These are phyloP conservation scores for Citropsis articulata DNA, from an alignment of 345 rosid genomes.

Conservation along the genomic window DNA sequence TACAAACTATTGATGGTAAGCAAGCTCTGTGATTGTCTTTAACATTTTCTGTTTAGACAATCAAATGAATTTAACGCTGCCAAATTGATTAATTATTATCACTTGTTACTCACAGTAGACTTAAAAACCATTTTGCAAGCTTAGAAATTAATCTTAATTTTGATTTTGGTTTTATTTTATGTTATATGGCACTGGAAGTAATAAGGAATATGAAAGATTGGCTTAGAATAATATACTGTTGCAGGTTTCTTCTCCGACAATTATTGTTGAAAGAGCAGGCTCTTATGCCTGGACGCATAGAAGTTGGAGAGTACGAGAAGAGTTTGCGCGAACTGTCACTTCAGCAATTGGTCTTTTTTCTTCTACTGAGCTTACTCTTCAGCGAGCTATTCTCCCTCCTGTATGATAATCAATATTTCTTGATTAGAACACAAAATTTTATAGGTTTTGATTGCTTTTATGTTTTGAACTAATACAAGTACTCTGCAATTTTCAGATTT, in stretches of 20 bases:
- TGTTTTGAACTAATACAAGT: background rate
- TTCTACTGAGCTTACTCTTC: slow-evolving; percentile 94
- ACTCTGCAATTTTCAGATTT: slow-evolving; percentile 49
- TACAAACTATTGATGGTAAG: background rate
- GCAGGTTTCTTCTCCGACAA: slow-evolving; percentile 97
- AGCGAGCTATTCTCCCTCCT: slow-evolving; percentile 91
- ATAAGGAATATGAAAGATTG: background rate
- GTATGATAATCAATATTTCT: slow-evolving; percentile 39
- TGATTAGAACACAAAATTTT: background rate
- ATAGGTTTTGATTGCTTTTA: slow-evolving; percentile 5
- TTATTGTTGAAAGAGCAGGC: slow-evolving; percentile 96
- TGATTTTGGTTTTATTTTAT: background rate
- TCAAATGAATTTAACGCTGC: background rate
- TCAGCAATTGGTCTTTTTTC: slow-evolving; percentile 89
- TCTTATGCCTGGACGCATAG: slow-evolving; percentile 92
- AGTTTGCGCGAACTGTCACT: slow-evolving; percentile 92
- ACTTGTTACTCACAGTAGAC: background rate
- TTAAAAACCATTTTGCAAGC: background rate
- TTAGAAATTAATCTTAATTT: background rate
- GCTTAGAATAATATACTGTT: slow-evolving; percentile 18
- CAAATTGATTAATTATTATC: background rate
- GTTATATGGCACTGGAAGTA: background rate
- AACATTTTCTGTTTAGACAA: background rate
- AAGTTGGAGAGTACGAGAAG: slow-evolving; percentile 98
- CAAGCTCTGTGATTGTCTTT: background rate